phyloP scores from a whole-genome alignment of 2,329 filamentous ascomycete genomes.

The Diaporthe humulicola region DNA sequence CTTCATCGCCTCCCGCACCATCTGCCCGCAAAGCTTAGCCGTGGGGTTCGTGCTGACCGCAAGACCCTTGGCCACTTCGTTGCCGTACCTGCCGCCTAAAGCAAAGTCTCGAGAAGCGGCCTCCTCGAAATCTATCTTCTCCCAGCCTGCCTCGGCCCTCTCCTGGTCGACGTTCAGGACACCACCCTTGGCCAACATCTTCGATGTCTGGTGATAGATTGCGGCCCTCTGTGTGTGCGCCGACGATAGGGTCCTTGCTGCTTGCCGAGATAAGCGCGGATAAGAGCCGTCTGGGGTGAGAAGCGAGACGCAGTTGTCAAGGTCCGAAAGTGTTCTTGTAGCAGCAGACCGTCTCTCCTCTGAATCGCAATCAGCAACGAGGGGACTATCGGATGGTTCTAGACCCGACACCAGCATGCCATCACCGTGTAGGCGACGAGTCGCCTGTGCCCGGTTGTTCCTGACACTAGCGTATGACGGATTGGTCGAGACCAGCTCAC shows the following conservation, averaged over 20 bases:
- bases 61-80: slow-evolving; percentile 73
- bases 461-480: slow-evolving; percentile 79
- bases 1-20: slow-evolving; percentile 78
- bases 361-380: slow-evolving; percentile 54
- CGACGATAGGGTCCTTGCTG: slow-evolving; percentile 75
- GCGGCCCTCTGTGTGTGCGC: slow-evolving; percentile 80
- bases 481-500: slow-evolving; percentile 66
- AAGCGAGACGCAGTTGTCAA: slow-evolving; percentile 70
- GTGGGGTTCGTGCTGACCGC: slow-evolving; percentile 77
- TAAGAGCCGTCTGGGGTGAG: slow-evolving; percentile 66
- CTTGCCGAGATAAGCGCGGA: slow-evolving; percentile 71
- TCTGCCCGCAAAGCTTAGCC: slow-evolving; percentile 77
- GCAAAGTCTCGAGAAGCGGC: slow-evolving; percentile 74
- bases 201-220: slow-evolving; percentile 72
- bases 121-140: slow-evolving; percentile 70
- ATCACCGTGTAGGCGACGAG: slow-evolving; percentile 74
- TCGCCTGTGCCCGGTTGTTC: slow-evolving; percentile 81
- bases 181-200: slow-evolving; percentile 54
- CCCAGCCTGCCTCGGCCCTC: slow-evolving; percentile 64
- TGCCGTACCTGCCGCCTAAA: slow-evolving; percentile 74
- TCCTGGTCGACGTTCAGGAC: slow-evolving; percentile 53
- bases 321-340: slow-evolving; percentile 62
- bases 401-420: slow-evolving; percentile 62
- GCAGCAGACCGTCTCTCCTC: slow-evolving; percentile 57
- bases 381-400: slow-evolving; percentile 53